These are phyloP conservation scores for Claviceps africana DNA, from an alignment of 2,329 filamentous ascomycete species.

Conservation along the genomic window DNA sequence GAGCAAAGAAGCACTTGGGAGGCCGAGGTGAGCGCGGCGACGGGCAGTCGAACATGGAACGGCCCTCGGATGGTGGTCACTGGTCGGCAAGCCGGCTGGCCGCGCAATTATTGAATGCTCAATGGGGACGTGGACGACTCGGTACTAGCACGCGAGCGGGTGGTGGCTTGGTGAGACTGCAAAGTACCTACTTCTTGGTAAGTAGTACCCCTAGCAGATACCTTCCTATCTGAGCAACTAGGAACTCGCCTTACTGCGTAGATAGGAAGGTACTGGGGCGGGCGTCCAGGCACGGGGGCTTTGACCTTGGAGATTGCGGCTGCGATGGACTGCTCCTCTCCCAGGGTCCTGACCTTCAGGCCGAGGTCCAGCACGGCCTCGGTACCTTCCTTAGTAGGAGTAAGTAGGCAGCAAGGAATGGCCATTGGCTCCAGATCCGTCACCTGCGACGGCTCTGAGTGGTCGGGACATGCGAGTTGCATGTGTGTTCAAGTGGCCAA, in stretches of 20 bases:
- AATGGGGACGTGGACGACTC: constrained; percentile 6
- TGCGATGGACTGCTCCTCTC: too few relatives aligned
- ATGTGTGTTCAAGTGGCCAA: neutral
- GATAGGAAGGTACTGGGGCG: too few relatives aligned
- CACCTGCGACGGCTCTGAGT: neutral
- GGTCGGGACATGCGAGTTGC: neutral
- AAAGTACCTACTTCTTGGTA: too few relatives aligned
- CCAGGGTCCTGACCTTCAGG: too few relatives aligned
- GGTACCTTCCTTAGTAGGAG: too few relatives aligned
- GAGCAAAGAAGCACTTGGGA: neutral
- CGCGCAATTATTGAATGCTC: constrained; percentile 6
- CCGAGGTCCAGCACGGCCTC: constrained; percentile 6
- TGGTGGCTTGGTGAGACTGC: neutral
- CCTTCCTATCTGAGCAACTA: too few relatives aligned
- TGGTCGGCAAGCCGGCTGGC: neutral
- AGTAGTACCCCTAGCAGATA: too few relatives aligned
- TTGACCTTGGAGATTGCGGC: too few relatives aligned
- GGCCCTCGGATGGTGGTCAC: constrained; percentile 1
- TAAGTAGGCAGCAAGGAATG: neutral
- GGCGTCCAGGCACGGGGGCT: too few relatives aligned
- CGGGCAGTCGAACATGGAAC: neutral
- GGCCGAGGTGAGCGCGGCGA: neutral
- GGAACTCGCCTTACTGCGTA: too few relatives aligned
- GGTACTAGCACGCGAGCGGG: neutral
- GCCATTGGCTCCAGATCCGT: constrained; percentile 7